Evolutionary conservation across 352 stramenopile species (phyloP), one percentile per base, ranked within the genome.

Genomic region (Phytophthora fragariae): DNA sequence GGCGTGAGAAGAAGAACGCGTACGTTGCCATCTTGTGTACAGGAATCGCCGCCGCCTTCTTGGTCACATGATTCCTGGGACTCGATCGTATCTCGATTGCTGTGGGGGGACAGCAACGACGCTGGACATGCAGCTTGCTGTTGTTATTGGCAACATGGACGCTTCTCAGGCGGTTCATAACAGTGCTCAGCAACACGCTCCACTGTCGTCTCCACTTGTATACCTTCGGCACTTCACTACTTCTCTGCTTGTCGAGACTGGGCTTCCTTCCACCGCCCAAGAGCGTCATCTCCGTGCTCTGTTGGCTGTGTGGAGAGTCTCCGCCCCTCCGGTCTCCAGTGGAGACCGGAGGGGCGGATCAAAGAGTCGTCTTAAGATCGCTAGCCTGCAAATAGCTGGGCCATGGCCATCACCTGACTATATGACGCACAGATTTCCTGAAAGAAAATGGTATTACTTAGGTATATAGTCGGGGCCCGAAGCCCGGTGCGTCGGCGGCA

Each of bases 381-480:
- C 54, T 17, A 17, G 21, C 37, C 39, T 56, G 58, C 29, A 57
- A 63, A 63, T 53, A 53, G 57, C 14, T 35, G 8, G 35, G 2
- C 35, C 21, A 21, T 37, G 37, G 24, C 57, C 11, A 62, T 50
- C 56, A 53, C 29, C 4, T 4, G 2, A 58, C 8, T 2, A 8
- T 14, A 55, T 31, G 49, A 55, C 49, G 49, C 50, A 65, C 27
- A 31, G 21, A 47, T 12, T 76, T 62, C 47, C 50, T 15, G 41
- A 55, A 60, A 57, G 31, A 66, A 58, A 80, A 80, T 62, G 54
- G 65, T 57, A 72, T 80, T 75, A 80, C 70, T 77, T 75, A 77
- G 44, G 41, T 61, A 72, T 69, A 68, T 68, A 63, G 56, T 41
- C 62, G 53, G 29, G 29, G 59, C 68, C 50, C 29, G 33, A 68